These are phyloP conservation scores for Salix purpurea DNA, from an alignment of 345 rosid species.

Conservation along the genomic window DNA sequence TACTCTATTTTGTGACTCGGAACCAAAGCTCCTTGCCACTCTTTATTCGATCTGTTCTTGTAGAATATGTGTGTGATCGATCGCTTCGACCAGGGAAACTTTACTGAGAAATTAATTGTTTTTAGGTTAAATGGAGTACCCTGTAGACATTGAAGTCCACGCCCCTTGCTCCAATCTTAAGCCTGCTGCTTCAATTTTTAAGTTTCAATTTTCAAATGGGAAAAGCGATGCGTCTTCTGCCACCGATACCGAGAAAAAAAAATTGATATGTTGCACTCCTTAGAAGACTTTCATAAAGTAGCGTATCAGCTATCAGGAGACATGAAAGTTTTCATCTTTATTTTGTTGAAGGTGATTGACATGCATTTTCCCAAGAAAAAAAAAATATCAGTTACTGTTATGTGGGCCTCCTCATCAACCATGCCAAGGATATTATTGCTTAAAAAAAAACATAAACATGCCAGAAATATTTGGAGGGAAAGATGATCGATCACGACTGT, in stretches of 20 bases:
- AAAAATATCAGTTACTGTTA: neutral
- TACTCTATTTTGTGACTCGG: constrained; percentile 21
- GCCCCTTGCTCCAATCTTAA: constrained; percentile 24
- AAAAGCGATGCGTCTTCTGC: constrained; percentile 22
- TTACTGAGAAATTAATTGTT: constrained; percentile 17
- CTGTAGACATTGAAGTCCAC: constrained; percentile 63
- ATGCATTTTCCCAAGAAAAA: constrained; percentile 14
- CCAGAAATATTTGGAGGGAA: neutral
- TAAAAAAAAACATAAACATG: neutral
- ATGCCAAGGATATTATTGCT: neutral
- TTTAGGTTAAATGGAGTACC: constrained; percentile 43
- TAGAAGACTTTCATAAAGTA: constrained; percentile 17
- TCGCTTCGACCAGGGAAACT: constrained; percentile 26
- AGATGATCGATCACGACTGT: neutral
- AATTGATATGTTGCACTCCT: neutral
- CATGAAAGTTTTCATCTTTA: neutral
- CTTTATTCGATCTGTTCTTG: neutral
- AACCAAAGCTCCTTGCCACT: constrained; percentile 21
- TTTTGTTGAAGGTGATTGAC: constrained; percentile 2
- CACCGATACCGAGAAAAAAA: constrained; percentile 8
- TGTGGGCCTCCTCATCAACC: constrained; percentile 6
- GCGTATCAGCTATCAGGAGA: neutral
- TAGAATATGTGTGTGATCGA: constrained; percentile 7
- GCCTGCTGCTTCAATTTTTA: constrained; percentile 12
- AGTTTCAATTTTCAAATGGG: constrained; percentile 12